A percentile compares a stretch with the other conserved stretches of the same genome.
These are phyloP conservation scores for Melampsora americana DNA, from an alignment of 1,284 basidiomycete species.

Conservation along the genomic window DNA sequence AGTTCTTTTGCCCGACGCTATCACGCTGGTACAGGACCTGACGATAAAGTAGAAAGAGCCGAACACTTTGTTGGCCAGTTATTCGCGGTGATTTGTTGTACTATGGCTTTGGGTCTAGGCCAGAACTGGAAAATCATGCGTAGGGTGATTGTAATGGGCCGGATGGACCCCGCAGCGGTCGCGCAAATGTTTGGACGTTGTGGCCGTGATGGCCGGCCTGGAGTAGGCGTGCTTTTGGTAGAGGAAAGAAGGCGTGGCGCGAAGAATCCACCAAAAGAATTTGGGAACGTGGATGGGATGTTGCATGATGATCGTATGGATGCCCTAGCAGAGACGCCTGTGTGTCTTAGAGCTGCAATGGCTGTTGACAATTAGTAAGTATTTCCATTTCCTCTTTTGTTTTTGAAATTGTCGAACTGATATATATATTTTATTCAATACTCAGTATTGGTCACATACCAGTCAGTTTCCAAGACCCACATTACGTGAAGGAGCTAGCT, in stretches of 20 bases:
- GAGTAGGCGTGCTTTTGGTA: neutral
- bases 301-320: neutral
- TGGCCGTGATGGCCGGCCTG: no score
- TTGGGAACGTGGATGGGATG: neutral
- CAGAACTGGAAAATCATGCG: neutral
- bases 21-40: slow-evolving; percentile 9
- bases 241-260: neutral
- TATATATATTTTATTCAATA: neutral
- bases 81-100: slow-evolving; percentile 8
- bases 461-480: neutral
- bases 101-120: slow-evolving; percentile 5
- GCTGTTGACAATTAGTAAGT: neutral
- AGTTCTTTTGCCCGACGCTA: neutral
- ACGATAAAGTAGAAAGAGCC: neutral
- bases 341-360: neutral
- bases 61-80: neutral
- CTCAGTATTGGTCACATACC: neutral
- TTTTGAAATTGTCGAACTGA: no score
- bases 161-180: no score
- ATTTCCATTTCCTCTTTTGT: no score
- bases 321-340: neutral
- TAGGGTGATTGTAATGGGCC: neutral
- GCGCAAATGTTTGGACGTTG: no score
- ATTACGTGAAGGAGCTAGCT: neutral
- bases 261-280: neutral